Evolutionary conservation across 345 rosid species (phyloP).

Genomic region (Melaleuca quinquenervia): DNA sequence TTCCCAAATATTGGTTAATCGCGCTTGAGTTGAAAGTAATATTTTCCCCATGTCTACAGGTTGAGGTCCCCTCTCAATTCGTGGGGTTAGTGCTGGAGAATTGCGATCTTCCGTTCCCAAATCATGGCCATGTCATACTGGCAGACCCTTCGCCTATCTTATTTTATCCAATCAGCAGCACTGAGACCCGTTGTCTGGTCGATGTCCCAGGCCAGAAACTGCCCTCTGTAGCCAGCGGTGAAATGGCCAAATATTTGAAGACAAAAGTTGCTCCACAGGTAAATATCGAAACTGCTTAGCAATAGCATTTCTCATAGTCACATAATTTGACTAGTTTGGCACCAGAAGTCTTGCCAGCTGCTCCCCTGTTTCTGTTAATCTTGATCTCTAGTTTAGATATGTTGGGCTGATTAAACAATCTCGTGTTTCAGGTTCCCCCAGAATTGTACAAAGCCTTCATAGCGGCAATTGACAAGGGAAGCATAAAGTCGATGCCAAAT

Average conservation of each 20-base stretch:
- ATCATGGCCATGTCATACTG: conserved; percentile 45
- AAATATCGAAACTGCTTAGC: not conserved
- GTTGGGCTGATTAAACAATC: not conserved
- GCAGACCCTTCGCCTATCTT: conserved; percentile 49
- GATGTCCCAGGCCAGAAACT: conserved; percentile 52
- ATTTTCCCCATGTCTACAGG: conserved; percentile 17
- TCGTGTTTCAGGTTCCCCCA: conserved; percentile 25
- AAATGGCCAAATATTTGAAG: conserved; percentile 53
- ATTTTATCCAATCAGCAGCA: conserved; percentile 52
- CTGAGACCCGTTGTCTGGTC: conserved; percentile 59
- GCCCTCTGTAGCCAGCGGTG: conserved; percentile 58
- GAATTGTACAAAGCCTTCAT: conserved; percentile 24
- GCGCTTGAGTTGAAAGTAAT: not conserved
- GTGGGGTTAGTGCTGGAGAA: conserved; percentile 60
- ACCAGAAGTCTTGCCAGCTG: not conserved
- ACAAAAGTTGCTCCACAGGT: conserved; percentile 45
- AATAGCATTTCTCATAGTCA: not conserved
- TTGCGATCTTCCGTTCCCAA: conserved; percentile 39
- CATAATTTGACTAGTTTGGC: not conserved
- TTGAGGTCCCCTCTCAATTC: conserved; percentile 44
- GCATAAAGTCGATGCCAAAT: conserved; percentile 33
- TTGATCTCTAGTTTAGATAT: not conserved
- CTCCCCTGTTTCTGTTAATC: not conserved
- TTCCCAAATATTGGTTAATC: not conserved
- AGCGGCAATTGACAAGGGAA: conserved; percentile 27